phyloP scores from a whole-genome alignment of 148 eudicot species.

The Agrostemma githago region DNA sequence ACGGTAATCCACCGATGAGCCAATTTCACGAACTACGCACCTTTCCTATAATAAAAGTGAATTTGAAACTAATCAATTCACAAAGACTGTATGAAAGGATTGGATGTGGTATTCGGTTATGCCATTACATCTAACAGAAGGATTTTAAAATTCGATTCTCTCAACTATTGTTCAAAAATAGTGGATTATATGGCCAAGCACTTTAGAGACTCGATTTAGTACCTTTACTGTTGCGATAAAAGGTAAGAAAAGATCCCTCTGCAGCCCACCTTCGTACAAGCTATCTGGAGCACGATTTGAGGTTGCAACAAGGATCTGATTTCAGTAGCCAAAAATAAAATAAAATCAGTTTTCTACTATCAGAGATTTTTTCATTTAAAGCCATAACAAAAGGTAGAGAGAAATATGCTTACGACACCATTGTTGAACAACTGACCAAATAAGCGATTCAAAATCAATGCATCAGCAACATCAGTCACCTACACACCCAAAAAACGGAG shows the following conservation, averaged over 20 bases:
- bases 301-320: slow-evolving; percentile 83
- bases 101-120: neutral
- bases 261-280: slow-evolving; percentile 90
- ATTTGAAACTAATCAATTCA: neutral
- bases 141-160: neutral
- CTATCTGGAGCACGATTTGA: slow-evolving; percentile 92
- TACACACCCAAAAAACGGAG: slow-evolving; percentile 13
- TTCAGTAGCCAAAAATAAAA: slow-evolving; percentile 12
- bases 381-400: slow-evolving; percentile 2
- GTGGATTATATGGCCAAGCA: neutral
- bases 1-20: slow-evolving; percentile 79
- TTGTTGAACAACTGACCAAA: slow-evolving; percentile 70
- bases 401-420: slow-evolving; percentile 56
- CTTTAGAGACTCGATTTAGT: neutral
- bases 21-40: slow-evolving; percentile 74
- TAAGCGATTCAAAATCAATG: slow-evolving; percentile 76
- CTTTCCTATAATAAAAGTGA: slow-evolving; percentile 56
- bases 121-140: neutral
- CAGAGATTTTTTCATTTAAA: slow-evolving; percentile 1
- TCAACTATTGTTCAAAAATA: neutral
- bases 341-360: neutral
- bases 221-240: slow-evolving; percentile 86
- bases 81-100: neutral
- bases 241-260: slow-evolving; percentile 88
- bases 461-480: slow-evolving; percentile 98